These are phyloP conservation scores for Pseudogymnoascus pannorum DNA, from an alignment of 2,329 filamentous ascomycete genomes.

Conservation along the genomic window DNA sequence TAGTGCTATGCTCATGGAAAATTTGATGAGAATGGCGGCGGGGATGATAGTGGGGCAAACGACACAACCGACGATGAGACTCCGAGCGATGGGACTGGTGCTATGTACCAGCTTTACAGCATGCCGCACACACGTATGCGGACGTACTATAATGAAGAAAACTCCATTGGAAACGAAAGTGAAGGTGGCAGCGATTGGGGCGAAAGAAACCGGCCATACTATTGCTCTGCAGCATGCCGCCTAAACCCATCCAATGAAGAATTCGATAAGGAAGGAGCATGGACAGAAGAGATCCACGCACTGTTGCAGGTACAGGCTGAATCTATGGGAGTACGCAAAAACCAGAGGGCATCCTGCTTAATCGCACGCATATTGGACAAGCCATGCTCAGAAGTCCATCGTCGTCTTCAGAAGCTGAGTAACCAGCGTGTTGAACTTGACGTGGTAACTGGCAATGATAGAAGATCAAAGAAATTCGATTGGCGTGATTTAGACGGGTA, in stretches of 20 bases:
- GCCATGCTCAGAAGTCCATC: background rate
- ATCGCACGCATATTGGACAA: background rate
- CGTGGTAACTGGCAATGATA: background rate
- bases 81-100: too few relatives aligned
- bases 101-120: background rate
- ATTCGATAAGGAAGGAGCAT: background rate
- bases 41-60: background rate
- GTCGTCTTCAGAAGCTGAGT: background rate
- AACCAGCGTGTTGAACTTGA: background rate
- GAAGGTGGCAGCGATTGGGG: background rate
- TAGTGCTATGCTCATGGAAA: background rate
- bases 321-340: too few relatives aligned
- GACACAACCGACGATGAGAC: background rate
- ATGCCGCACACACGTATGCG: background rate
- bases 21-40: background rate
- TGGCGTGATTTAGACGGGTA: background rate
- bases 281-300: background rate
- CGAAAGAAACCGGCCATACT: background rate
- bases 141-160: background rate
- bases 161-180: background rate
- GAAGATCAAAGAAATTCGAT: background rate
- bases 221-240: background rate
- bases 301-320: background rate
- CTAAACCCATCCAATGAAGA: background rate
- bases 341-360: background rate